These are phyloP conservation scores for Rubia yunnanensis DNA, from an alignment of 257 asterid genomes.

Conservation along the genomic window DNA sequence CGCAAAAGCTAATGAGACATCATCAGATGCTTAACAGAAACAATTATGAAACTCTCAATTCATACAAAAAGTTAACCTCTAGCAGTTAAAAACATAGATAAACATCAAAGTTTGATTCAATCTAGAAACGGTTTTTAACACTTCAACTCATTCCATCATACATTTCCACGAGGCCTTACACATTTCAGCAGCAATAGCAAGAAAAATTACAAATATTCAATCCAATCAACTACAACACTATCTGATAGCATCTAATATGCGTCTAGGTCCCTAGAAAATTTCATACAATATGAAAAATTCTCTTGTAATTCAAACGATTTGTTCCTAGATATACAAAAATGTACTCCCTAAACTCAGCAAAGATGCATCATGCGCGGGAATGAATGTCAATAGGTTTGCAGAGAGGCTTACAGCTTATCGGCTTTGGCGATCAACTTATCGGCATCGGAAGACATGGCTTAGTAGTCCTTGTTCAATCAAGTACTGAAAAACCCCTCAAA, in stretches of 20 bases:
- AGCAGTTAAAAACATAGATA: not conserved
- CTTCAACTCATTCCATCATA: not conserved
- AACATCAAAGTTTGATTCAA: not conserved
- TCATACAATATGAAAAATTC: not conserved
- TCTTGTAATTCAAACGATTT: not conserved
- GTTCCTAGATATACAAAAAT: not conserved
- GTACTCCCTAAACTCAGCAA: not conserved
- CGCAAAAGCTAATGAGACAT: not conserved
- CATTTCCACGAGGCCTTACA: not conserved
- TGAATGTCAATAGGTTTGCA: not conserved
- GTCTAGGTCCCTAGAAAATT: not conserved
- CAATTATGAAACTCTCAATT: not conserved
- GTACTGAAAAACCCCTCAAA: not conserved
- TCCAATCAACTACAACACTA: not conserved
- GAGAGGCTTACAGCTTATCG: conserved; percentile 59
- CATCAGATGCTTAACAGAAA: not conserved
- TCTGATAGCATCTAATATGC: not conserved
- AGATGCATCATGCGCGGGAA: not conserved
- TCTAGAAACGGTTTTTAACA: not conserved
- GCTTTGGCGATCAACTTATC: conserved; percentile 81
- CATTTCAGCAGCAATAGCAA: conserved; percentile 1
- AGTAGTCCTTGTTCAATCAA: conserved; percentile 15
- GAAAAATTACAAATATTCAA: not conserved
- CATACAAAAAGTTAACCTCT: not conserved
- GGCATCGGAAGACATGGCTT: conserved; percentile 81